Percentiles rank a stretch among this genome's conserved stretches.
These are phyloP conservation scores for Cystobasidiopsis lactophilus DNA, from an alignment of 768 basidiomycete species.

Conservation along the genomic window DNA sequence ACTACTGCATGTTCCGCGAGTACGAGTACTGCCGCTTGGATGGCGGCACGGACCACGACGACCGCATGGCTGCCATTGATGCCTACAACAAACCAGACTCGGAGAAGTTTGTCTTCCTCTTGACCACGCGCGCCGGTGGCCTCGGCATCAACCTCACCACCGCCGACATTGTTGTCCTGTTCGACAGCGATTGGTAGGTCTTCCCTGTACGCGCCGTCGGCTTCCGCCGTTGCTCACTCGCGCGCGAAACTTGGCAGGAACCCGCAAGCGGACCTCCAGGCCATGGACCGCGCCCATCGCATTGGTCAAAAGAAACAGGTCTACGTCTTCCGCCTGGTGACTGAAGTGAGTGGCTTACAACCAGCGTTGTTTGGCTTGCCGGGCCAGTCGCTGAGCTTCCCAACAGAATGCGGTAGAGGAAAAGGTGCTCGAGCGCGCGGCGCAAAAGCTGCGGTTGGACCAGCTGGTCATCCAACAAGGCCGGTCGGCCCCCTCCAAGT, in stretches of 20 bases:
- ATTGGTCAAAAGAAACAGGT: slow-evolving; percentile 96
- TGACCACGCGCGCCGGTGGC: slow-evolving; percentile 91
- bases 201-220: neutral
- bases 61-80: slow-evolving; percentile 84
- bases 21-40: slow-evolving; percentile 96
- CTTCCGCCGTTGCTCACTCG: neutral
- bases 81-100: slow-evolving; percentile 87
- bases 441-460: slow-evolving; percentile 82
- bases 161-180: slow-evolving; percentile 83
- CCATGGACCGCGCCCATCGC: slow-evolving; percentile 79
- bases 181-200: slow-evolving; percentile 80
- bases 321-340: slow-evolving; percentile 90
- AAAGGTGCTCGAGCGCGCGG: slow-evolving; percentile 79
- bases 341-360: slow-evolving; percentile 31
- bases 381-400: neutral
- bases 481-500: slow-evolving; percentile 43
- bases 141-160: slow-evolving; percentile 88
- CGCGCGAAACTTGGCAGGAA: slow-evolving; percentile 46
- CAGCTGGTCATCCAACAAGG: slow-evolving; percentile 96
- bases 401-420: slow-evolving; percentile 70
- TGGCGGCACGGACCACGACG: slow-evolving; percentile 85
- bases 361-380: neutral
- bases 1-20: slow-evolving; percentile 76
- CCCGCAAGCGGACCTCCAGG: slow-evolving; percentile 94
- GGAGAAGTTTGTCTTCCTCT: slow-evolving; percentile 87